A percentile compares a stretch with the other conserved stretches of the same genome.
phyloP scores from a whole-genome alignment of 345 rosid species.

The Draba incana region DNA sequence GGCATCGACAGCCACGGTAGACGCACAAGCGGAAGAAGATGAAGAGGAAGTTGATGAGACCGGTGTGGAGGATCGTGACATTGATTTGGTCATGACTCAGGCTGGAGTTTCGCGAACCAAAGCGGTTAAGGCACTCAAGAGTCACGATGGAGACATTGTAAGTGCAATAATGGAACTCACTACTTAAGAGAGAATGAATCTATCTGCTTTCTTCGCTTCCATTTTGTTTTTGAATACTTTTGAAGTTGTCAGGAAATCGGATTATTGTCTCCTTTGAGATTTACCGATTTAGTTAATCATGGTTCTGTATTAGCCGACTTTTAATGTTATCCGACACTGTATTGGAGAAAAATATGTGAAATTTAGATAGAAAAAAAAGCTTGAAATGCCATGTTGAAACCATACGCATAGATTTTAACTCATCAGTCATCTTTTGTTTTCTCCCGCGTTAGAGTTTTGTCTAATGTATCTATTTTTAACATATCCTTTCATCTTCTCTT shows the following conservation, averaged over 20 bases:
- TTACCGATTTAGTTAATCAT: background rate
- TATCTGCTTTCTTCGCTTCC: slow-evolving; percentile 10
- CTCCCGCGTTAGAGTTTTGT: background rate
- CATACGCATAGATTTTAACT: background rate
- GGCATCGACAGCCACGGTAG: slow-evolving; percentile 43
- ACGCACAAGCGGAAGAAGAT: slow-evolving; percentile 63
- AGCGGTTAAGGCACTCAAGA: slow-evolving; percentile 82
- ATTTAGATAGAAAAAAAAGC: too few species aligned
- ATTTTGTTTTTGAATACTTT: slow-evolving; percentile 24
- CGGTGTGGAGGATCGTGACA: slow-evolving; percentile 77
- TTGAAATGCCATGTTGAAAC: background rate
- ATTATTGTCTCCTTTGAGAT: background rate
- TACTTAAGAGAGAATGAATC: slow-evolving; percentile 35
- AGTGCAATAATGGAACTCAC: slow-evolving; percentile 95
- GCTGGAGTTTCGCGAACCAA: slow-evolving; percentile 72
- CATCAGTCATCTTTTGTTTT: background rate
- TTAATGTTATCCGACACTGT: background rate
- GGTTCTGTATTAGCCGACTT: background rate
- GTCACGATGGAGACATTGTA: slow-evolving; percentile 79
- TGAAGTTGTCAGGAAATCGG: slow-evolving; percentile 6
- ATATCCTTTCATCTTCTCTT: slow-evolving; percentile 19
- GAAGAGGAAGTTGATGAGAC: slow-evolving; percentile 81
- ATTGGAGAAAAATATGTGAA: background rate
- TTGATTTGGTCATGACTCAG: slow-evolving; percentile 87
- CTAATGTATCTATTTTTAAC: background rate